Base-by-base conservation (phyloP, 192 early-diverging fungal species). In the Coemansia pectinata region DNA sequence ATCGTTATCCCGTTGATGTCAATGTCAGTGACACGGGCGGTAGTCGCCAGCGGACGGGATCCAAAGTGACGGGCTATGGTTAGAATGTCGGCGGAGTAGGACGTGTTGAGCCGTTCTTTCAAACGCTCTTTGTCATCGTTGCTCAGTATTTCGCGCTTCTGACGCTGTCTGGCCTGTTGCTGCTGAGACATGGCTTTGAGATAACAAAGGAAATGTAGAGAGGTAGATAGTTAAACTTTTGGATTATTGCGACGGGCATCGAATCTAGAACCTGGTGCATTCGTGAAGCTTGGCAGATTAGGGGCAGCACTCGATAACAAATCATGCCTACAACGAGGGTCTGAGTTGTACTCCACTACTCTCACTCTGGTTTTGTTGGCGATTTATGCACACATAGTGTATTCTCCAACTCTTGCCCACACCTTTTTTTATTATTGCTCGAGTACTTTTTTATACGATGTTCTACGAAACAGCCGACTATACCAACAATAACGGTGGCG, bases 1-100 rank as follows among this genome's bases (percentile, higher is more conserved):
- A 81, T 65, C 11, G 70, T 69, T 3, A 81, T 47, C 6, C 73
- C 73, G 65, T 65, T 67, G 4, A 23, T 31, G 63, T 74, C 73
- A n/a, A 80, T 69, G 36, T 80, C 73, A 5, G 55, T 29, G 6
- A 75, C 67, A 2, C 52, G 67, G 0, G 69, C 73, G 0, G 42
- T 29, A 2, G 40, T 62, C 3, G 78, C 66, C 25, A 40, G 2
- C 1, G 39, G 78, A 21, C 34, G 61, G 62, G 48, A 62, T 31
- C 78, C 78, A 62, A 80, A 80, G 42, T 80, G 70, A 5, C 66
- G 69, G 1, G 72, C 78, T 19, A 80, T 74, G 10, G 17, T 57
- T 9, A 69, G 34, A 1, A 80, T 25, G 12, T 80, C 78, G 2
- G 33, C 61, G 0, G 62, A 12, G 57, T 80, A 80, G 10, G 52